These are phyloP conservation scores for Trifolium fragiferum DNA, from an alignment of 306 rosid genomes.

Conservation along the genomic window DNA sequence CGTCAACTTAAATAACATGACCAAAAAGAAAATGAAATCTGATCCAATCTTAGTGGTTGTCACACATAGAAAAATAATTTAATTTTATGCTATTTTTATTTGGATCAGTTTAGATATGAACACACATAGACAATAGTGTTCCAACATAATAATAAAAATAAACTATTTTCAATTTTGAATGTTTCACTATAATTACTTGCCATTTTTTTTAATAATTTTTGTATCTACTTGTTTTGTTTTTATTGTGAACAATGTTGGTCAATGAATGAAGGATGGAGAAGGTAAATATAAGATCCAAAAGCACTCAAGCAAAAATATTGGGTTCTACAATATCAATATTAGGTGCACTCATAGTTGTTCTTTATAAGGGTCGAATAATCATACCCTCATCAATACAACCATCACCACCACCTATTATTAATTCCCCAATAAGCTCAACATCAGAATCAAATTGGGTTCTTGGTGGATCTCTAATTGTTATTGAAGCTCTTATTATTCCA, in stretches of 20 bases:
- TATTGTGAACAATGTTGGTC: neutral
- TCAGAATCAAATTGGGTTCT: conserved; percentile 51
- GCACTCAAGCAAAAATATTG: conserved; percentile 56
- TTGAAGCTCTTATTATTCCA: conserved; percentile 45
- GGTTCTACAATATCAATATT: conserved; percentile 55
- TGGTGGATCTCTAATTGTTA: conserved; percentile 54
- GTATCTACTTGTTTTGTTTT: neutral
- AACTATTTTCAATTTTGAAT: neutral
- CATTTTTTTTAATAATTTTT: too few species aligned
- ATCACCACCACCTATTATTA: conserved; percentile 3
- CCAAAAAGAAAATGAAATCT: too few species aligned
- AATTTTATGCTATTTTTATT: too few species aligned
- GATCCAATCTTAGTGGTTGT: too few species aligned
- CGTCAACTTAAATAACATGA: too few species aligned
- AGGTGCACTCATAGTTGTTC: conserved; percentile 62
- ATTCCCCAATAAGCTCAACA: conserved; percentile 34
- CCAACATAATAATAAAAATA: too few species aligned
- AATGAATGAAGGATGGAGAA: conserved; percentile 60
- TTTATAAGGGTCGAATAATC: conserved; percentile 56
- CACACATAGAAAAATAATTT: too few species aligned
- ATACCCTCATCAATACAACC: conserved; percentile 28
- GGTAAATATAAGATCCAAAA: conserved; percentile 47
- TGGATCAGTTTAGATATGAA: too few species aligned
- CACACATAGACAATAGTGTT: too few species aligned
- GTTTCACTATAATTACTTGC: neutral